Conservation (phyloP, 805 yeast genomes). For the Candida germanica region DNA sequence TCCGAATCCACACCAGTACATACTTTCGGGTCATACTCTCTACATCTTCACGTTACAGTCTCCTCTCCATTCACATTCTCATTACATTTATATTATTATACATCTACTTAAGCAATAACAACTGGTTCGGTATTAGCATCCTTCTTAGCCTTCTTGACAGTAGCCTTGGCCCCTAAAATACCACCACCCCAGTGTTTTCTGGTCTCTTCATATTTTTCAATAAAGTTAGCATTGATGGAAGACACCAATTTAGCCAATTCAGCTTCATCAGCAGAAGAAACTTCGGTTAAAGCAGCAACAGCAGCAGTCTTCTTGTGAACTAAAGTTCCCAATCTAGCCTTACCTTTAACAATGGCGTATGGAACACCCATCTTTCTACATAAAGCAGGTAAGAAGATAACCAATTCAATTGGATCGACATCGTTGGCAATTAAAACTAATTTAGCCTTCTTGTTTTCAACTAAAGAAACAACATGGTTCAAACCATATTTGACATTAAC, state of each 20-base stretch:
- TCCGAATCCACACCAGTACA: too few species aligned
- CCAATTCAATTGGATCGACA: slow-evolving; percentile 98
- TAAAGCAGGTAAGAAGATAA: slow-evolving; percentile 95
- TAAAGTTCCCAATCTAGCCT: slow-evolving; percentile 86
- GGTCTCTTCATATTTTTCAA: slow-evolving; percentile 89
- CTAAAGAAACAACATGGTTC: slow-evolving; percentile 95
- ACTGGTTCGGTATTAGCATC: slow-evolving; percentile 30
- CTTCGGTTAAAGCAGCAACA: slow-evolving; percentile 96
- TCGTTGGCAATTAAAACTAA: slow-evolving; percentile 97
- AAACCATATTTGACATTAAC: slow-evolving; percentile 96
- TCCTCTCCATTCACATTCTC: too few species aligned
- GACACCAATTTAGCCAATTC: slow-evolving; percentile 90
- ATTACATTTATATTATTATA: not conserved
- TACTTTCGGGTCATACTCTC: too few species aligned
- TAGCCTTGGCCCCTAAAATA: slow-evolving; percentile 91
- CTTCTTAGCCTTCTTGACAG: slow-evolving; percentile 70
- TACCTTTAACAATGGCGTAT: slow-evolving; percentile 80
- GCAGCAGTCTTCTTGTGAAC: slow-evolving; percentile 98
- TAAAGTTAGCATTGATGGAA: slow-evolving; percentile 89
- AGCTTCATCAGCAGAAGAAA: slow-evolving; percentile 90
- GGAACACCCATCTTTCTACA: slow-evolving; percentile 99
- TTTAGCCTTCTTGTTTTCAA: slow-evolving; percentile 98
- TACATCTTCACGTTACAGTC: too few species aligned
- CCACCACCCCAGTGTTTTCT: slow-evolving; percentile 99
- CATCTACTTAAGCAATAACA: slow-evolving; percentile 3